Evolutionary conservation across 805 yeast genomes (phyloP).

Genomic region (Peterozyma toletana): DNA sequence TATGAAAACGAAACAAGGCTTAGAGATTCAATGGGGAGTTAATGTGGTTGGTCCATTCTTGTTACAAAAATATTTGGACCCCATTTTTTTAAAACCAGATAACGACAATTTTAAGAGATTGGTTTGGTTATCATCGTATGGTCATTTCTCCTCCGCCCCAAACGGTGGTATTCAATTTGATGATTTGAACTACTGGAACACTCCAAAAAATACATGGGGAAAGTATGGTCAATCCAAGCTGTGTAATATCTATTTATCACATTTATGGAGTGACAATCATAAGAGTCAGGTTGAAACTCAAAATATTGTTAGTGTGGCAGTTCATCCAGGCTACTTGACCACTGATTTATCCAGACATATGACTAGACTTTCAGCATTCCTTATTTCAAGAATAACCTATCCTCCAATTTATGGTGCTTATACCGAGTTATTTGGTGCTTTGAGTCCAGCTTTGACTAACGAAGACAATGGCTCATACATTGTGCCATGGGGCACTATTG

Average conservation of each 20-base stretch:
- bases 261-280: conserved; percentile 25
- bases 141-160: not conserved
- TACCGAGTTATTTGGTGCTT: conserved; percentile 34
- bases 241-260: conserved; percentile 26
- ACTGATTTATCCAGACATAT: conserved; percentile 25
- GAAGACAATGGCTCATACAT: conserved; percentile 27
- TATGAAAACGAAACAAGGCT: conserved; percentile 32
- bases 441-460: conserved; percentile 28
- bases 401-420: conserved; percentile 31
- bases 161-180: conserved; percentile 25
- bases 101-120: conserved; percentile 21
- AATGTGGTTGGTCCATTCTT: conserved; percentile 39
- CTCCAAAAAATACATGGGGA: conserved; percentile 7
- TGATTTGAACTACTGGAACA: conserved; percentile 20
- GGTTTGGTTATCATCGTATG: conserved; percentile 29
- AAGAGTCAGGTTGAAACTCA: conserved; percentile 11
- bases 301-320: conserved; percentile 23
- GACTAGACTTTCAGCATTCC: not conserved
- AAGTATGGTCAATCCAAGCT: conserved; percentile 39
- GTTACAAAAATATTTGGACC: conserved; percentile 30
- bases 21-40: conserved; percentile 37
- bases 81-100: conserved; percentile 25
- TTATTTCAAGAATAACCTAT: conserved; percentile 6
- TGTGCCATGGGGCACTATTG: conserved; percentile 35
- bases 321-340: conserved; percentile 33